phyloP scores from a whole-genome alignment of 2,329 filamentous ascomycete genomes.

The Pyricularia sp. region DNA sequence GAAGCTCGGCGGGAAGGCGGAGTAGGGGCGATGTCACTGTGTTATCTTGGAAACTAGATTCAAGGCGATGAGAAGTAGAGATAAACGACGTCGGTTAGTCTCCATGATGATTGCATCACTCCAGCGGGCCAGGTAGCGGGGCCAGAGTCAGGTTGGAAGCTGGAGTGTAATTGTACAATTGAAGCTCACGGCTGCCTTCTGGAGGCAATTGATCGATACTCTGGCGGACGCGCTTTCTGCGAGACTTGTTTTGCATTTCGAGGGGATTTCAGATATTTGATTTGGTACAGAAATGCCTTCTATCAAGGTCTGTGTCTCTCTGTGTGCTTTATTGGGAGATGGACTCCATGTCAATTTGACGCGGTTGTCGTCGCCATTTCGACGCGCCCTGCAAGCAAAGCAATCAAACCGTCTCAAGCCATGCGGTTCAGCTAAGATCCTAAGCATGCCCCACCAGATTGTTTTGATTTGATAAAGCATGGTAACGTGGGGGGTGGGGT shows the following conservation, averaged over 20 bases:
- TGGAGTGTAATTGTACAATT: not conserved
- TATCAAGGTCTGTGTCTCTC: not conserved
- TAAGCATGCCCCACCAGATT: not conserved
- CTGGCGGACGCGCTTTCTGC: not conserved
- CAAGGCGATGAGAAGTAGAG: not conserved
- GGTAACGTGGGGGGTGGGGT: too few species aligned
- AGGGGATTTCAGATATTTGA: not conserved
- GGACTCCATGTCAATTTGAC: not conserved
- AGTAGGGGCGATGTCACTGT: constrained; percentile 18
- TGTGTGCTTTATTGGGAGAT: not conserved
- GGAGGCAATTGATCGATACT: constrained; percentile 2
- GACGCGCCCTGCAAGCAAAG: too few species aligned
- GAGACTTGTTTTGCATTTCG: constrained; percentile 3
- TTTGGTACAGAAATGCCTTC: not conserved
- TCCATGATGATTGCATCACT: not conserved
- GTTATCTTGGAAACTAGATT: constrained; percentile 17
- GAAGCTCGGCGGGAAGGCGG: constrained; percentile 21
- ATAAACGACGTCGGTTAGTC: not conserved
- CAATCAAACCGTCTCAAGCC: too few species aligned
- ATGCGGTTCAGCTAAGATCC: too few species aligned
- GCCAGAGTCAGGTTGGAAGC: not conserved
- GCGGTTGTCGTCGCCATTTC: not conserved
- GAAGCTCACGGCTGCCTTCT: not conserved
- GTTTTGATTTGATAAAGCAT: not conserved
- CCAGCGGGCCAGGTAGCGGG: not conserved